Evolutionary conservation across 2,329 filamentous ascomycete species (phyloP), one percentile per base, ranked within the genome.

Genomic region (Triangularia setosa): DNA sequence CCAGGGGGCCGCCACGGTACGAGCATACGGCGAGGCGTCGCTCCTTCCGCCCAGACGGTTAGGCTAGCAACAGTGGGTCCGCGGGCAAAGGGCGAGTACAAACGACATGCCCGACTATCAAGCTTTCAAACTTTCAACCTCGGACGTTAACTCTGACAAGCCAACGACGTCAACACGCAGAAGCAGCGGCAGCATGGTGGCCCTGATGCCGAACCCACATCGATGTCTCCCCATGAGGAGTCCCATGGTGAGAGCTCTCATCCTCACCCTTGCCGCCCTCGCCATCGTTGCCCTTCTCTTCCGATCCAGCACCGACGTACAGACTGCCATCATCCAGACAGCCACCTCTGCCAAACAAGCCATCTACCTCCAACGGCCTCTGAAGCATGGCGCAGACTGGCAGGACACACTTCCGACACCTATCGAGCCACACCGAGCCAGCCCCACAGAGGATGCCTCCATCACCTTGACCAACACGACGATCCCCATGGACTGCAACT

Each of bases 151-250:
- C 18, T 23, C 11, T 48, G 40, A 48, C 40, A 48, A 48, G 40
- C 18, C 57, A 11, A 48, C 53, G 53, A 25, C 21, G 53, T 28
- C 25, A 25, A 18, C 33, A 59, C 23, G 7, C 33, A 59, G 21
- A 16, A 59, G 30, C 24, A 35, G n/a, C 27, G n/a, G 23, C 25
- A 58, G 35, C 7, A 71, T 71, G 69, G 69, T 67, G 28, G 63
- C 61, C 21, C 48, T 61, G 59, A 58, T 69, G 53, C 56, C 67
- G n/a, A 27, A 62, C 18, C 65, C 71, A 64, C 75, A 79, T 68
- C 80, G 76, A 68, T 75, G 80, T 67, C 75, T 81, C 74, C 81
- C 73, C 68, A 81, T 83, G 80, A 77, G 82, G 67, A 82, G 80
- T 68, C 79, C 81, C 3, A 78, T 83, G 62, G 75, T 76, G 52